phyloP scores from a whole-genome alignment of 306 rosid genomes.

The Psophocarpus tetragonolobus region DNA sequence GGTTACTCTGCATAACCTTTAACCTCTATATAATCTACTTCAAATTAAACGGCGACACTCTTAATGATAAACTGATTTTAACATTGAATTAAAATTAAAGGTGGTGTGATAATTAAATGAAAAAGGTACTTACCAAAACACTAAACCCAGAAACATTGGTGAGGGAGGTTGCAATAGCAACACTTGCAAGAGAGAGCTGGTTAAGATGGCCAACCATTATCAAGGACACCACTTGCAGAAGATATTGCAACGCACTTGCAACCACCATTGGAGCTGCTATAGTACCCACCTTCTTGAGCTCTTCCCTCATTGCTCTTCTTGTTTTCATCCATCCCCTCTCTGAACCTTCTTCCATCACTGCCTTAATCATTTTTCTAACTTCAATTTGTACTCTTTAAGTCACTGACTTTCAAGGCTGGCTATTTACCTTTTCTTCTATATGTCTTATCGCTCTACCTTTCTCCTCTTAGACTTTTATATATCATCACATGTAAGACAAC shows the following conservation, averaged over 20 bases:
- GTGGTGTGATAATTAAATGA: background rate
- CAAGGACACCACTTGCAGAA: conserved; percentile 41
- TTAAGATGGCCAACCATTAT: conserved; percentile 52
- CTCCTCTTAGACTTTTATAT: background rate
- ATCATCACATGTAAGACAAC: background rate
- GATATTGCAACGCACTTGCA: conserved; percentile 40
- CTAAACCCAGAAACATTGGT: conserved; percentile 51
- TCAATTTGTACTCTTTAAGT: background rate
- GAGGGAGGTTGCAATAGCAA: conserved; percentile 54
- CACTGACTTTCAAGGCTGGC: background rate
- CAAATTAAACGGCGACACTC: no score
- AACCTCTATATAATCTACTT: no score
- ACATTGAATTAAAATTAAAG: background rate
- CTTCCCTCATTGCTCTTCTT: background rate
- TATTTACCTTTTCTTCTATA: background rate
- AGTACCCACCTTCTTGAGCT: conserved; percentile 26
- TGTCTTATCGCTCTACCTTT: background rate
- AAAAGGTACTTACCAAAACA: background rate
- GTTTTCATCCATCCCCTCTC: conserved; percentile 8
- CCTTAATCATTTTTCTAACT: background rate
- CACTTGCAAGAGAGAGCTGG: conserved; percentile 44
- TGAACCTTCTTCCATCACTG: conserved; percentile 32
- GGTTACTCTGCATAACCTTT: no score
- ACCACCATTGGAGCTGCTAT: conserved; percentile 53
- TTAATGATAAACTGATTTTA: no score